Evolutionary conservation across 1,139 yeast genomes (phyloP).

Genomic region (Entelexis sorbosivorans): DNA sequence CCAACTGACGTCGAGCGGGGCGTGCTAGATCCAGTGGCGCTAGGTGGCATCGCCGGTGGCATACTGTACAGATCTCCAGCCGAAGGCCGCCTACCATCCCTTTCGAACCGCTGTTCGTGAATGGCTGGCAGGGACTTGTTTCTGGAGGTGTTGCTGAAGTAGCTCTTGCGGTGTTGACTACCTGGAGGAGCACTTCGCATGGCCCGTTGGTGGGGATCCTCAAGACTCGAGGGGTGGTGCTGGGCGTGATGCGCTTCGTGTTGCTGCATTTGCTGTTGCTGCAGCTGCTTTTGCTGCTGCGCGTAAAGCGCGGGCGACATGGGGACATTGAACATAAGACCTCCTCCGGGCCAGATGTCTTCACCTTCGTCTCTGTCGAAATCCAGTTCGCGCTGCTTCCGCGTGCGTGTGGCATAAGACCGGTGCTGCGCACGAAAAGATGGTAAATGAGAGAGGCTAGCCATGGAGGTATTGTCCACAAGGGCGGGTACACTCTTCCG

Average conservation of each 20-base stretch:
- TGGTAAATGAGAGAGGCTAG: slow-evolving; percentile 18
- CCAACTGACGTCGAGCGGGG: background rate
- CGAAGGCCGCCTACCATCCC: background rate
- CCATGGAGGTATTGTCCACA: slow-evolving; percentile 24
- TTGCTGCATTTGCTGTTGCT: background rate
- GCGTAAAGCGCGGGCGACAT: slow-evolving; percentile 42
- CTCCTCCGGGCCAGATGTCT: slow-evolving; percentile 47
- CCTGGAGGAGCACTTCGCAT: background rate
- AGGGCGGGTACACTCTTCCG: slow-evolving; percentile 18
- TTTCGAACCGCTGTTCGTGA: slow-evolving; percentile 1
- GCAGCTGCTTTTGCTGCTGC: slow-evolving; percentile 23
- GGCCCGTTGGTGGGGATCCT: background rate
- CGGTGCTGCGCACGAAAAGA: slow-evolving; percentile 4
- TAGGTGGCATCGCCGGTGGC: background rate
- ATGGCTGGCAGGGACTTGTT: background rate
- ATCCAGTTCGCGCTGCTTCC: slow-evolving; percentile 30
- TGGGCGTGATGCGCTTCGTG: background rate
- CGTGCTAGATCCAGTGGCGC: background rate
- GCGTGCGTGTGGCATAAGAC: slow-evolving; percentile 20
- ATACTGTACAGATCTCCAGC: background rate
- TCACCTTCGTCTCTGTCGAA: slow-evolving; percentile 34
- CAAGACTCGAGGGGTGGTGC: background rate
- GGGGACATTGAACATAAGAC: slow-evolving; percentile 53
- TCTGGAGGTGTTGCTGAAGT: background rate
- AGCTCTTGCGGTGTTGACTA: background rate